Evolutionary conservation across 306 rosid species (phyloP).

Genomic region (Citrullus mucosospermus): DNA sequence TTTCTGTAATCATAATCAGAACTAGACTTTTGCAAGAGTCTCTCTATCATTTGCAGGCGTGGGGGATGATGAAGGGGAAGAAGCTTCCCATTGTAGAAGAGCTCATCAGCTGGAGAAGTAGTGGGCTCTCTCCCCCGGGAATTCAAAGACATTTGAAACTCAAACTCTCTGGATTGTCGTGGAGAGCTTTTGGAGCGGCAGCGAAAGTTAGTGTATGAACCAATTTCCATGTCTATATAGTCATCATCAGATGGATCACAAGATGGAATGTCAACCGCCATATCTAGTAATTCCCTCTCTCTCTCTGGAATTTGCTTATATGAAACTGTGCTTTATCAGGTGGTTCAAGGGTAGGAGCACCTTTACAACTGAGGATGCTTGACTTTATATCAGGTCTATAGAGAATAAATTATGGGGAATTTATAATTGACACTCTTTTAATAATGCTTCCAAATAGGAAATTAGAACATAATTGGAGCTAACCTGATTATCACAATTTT

Average conservation of each 20-base stretch:
- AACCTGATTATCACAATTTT: slow-evolving; percentile 17
- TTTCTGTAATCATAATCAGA: slow-evolving; percentile 21
- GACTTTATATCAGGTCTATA: slow-evolving; percentile 12
- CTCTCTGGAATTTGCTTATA: slow-evolving; percentile 6
- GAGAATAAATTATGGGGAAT: slow-evolving; percentile 14
- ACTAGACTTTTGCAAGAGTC: slow-evolving; percentile 47
- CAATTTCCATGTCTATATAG: slow-evolving; percentile 83
- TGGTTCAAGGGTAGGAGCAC: slow-evolving; percentile 25
- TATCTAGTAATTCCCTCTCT: slow-evolving; percentile 17
- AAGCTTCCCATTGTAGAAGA: slow-evolving; percentile 94
- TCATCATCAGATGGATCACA: slow-evolving; percentile 67
- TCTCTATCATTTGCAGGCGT: slow-evolving; percentile 75
- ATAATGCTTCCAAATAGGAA: slow-evolving; percentile 33
- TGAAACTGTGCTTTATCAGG: slow-evolving; percentile 21
- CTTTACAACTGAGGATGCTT: slow-evolving; percentile 23
- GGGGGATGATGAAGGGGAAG: slow-evolving; percentile 99
- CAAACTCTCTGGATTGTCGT: slow-evolving; percentile 64
- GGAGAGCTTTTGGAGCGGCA: slow-evolving; percentile 32
- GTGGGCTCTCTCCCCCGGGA: slow-evolving; percentile 43
- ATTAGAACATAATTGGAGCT: slow-evolving; percentile 13
- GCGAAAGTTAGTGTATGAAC: slow-evolving; percentile 45
- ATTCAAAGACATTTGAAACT: slow-evolving; percentile 82
- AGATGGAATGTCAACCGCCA: slow-evolving; percentile 42
- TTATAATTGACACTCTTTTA: slow-evolving; percentile 11
- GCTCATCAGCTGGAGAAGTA: slow-evolving; percentile 99